phyloP scores from a whole-genome alignment of 2,329 filamentous ascomycete species.

The Didymella pomorum region DNA sequence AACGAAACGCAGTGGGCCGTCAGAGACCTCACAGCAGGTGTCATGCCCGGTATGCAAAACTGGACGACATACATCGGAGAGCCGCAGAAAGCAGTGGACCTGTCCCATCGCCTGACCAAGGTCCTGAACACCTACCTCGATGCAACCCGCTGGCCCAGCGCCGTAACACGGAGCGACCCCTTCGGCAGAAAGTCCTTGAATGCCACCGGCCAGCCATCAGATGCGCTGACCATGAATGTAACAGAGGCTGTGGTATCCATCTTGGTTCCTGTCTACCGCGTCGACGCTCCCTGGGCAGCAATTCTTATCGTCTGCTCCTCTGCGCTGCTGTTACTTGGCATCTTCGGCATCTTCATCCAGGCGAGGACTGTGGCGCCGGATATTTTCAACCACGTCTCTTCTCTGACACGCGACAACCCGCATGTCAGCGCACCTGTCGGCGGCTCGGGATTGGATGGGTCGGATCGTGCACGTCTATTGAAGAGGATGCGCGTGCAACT shows the following conservation, averaged over 20 bases:
- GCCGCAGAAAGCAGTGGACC: background rate
- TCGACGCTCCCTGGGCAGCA: background rate
- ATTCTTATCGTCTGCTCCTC: background rate
- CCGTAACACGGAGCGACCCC: background rate
- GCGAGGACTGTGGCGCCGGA: background rate
- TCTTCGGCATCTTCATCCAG: background rate
- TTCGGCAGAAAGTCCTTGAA: background rate
- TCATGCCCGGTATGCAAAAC: background rate
- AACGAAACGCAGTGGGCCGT: background rate
- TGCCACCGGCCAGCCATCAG: background rate
- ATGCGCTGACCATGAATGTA: background rate
- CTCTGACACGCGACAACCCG: background rate
- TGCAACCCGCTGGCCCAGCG: background rate
- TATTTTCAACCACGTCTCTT: background rate
- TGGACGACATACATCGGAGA: background rate
- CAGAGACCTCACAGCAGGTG: no score
- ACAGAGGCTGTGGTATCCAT: background rate
- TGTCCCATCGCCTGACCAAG: background rate
- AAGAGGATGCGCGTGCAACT: background rate
- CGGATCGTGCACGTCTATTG: background rate
- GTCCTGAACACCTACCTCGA: background rate
- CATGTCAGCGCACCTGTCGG: background rate
- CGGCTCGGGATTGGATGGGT: background rate
- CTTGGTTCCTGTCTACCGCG: background rate
- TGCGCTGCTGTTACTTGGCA: background rate